Evolutionary conservation across 2,329 filamentous ascomycete species (phyloP), one percentile per base, ranked within the genome.

Genomic region (Calonectria pteridis): DNA sequence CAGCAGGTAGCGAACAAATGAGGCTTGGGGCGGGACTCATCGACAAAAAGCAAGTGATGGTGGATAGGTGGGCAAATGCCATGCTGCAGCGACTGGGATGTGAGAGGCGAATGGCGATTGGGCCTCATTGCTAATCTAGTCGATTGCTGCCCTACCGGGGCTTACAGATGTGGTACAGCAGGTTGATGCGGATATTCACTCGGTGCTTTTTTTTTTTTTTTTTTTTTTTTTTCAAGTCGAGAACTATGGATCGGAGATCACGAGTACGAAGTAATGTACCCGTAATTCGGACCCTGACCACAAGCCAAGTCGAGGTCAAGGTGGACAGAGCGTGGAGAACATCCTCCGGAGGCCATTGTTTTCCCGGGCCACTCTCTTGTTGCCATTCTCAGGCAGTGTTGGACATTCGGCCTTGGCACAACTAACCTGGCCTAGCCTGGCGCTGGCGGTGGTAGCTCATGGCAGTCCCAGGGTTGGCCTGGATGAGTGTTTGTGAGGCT

Each of bases 401-500:
- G 69, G 62, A 64, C 33, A 50, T 73, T 71, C 79, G 73, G 73
- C 66, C 72, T 78, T 74, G 71, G 76, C 72, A 79, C 67, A 64
- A 74, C 77, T 76, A 74, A 72, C 63, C 67, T 76, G 59, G 72
- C 23, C 59, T 76, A 72, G 67, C 51, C 65, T 76, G 74, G 74
- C 59, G 66, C 75, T 46, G 69, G 35, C 71, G 59, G 58, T 69
- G 75, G 75, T 26, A 64, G 67, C 35, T 63, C 63, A 63, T 62
- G 51, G 37, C 26, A 50, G n/a, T 58, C 62, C 69, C 49, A 66
- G 66, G 74, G 66, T 53, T 59, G 40, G 63, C 55, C 33, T 62
- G 55, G 35, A 23, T 40, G 55, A 62, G 35, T 62, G 37, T 53
- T 53, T 68, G 65, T 71, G 69, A 72, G 69, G 73, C 73, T 75